Conservation (phyloP, 208 protist genomes). For the Trypanosoma vivax region DNA sequence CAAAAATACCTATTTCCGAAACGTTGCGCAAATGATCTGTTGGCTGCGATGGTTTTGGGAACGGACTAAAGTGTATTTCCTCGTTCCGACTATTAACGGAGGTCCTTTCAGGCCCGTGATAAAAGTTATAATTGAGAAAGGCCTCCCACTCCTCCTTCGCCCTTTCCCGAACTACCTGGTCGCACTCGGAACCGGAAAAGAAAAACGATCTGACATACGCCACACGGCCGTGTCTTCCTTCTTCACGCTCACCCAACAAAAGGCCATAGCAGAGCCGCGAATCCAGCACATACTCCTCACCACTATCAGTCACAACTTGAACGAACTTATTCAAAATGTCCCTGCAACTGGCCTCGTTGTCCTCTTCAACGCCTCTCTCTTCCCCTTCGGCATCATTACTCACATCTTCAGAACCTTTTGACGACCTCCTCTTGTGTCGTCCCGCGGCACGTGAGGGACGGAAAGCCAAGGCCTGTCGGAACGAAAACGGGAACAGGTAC, state of each 20-base stretch:
- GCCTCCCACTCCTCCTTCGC: conserved; percentile 20
- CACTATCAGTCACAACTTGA: conserved; percentile 13
- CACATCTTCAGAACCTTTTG: too few relatives aligned
- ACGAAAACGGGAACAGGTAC: conserved; percentile 36
- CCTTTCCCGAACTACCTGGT: conserved; percentile 2
- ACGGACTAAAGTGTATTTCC: conserved; percentile 10
- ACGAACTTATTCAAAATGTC: conserved; percentile 18
- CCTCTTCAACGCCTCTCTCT: too few relatives aligned
- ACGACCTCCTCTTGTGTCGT: conserved; percentile 14
- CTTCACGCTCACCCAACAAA: conserved; percentile 18
- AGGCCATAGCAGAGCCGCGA: conserved; percentile 53
- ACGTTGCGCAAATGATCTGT: conserved; percentile 2
- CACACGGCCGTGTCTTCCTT: not conserved
- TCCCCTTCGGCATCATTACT: too few relatives aligned
- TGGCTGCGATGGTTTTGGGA: not conserved
- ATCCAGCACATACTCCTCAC: conserved; percentile 32
- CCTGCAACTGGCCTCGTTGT: too few relatives aligned
- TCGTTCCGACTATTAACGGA: conserved; percentile 6
- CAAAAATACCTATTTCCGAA: not conserved
- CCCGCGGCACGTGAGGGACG: not conserved
- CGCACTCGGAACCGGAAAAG: conserved; percentile 15
- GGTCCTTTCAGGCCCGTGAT: conserved; percentile 12
- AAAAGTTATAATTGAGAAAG: conserved; percentile 25
- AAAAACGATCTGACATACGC: conserved; percentile 9
- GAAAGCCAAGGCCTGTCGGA: conserved; percentile 41